These are phyloP conservation scores for Hypoxylon sp. DNA, from an alignment of 2,329 filamentous ascomycete species.

Conservation along the genomic window DNA sequence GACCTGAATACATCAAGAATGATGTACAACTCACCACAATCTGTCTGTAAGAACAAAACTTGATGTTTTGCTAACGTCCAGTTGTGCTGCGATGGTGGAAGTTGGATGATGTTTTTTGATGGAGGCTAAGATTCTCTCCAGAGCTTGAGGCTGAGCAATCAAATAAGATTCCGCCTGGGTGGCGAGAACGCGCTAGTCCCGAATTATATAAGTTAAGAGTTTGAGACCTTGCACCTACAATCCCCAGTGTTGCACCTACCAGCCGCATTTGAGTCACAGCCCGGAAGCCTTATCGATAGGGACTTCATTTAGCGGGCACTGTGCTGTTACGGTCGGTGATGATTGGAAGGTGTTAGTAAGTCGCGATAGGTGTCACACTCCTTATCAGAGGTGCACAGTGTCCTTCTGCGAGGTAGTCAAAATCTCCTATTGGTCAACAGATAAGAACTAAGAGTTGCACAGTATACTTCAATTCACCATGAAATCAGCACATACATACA, in stretches of 20 bases:
- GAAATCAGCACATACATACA: too few species aligned
- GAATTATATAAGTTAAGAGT: neutral
- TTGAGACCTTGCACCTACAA: neutral
- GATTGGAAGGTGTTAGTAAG: neutral
- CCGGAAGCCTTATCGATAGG: constrained; percentile 9
- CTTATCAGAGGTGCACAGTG: too few species aligned
- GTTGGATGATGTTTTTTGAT: constrained; percentile 38
- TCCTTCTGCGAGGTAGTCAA: neutral
- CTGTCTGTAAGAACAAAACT: constrained; percentile 25
- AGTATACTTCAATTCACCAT: too few species aligned
- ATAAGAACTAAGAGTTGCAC: too few species aligned
- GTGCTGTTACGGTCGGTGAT: neutral
- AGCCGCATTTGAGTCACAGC: neutral
- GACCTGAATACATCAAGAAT: constrained; percentile 10
- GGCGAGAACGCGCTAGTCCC: constrained; percentile 28
- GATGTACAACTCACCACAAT: constrained; percentile 34
- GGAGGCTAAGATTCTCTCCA: constrained; percentile 21
- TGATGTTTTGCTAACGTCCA: constrained; percentile 25
- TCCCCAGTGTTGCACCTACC: neutral
- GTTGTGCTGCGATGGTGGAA: constrained; percentile 16
- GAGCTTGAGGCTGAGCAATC: constrained; percentile 39
- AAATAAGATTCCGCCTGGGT: constrained; percentile 23
- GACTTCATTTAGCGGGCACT: neutral
- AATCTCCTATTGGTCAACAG: neutral
- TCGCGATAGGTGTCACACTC: too few species aligned